Evolutionary conservation across 192 early-diverging fungal species (phyloP).

Genomic region (Geosiphon pyriformis): DNA sequence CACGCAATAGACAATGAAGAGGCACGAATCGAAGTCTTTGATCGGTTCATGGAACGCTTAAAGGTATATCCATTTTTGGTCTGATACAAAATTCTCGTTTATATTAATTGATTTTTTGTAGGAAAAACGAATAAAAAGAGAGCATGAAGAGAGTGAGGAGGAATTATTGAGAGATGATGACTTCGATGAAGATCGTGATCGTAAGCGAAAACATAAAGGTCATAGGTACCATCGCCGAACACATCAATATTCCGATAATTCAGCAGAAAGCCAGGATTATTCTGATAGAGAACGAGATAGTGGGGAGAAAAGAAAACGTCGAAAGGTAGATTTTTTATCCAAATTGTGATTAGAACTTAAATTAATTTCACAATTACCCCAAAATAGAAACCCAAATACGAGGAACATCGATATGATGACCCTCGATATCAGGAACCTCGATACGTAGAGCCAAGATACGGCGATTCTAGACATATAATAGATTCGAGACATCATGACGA

Average conservation of each 20-base stretch:
- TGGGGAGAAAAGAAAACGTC: constrained; percentile 30
- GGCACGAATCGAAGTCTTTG: constrained; percentile 65
- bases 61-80: constrained; percentile 39
- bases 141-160: constrained; percentile 55
- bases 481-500: background rate
- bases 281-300: constrained; percentile 28
- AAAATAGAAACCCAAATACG: too few relatives aligned
- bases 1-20: constrained; percentile 60
- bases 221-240: constrained; percentile 17
- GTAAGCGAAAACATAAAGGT: constrained; percentile 22
- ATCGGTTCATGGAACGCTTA: constrained; percentile 58
- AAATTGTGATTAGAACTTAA: too few relatives aligned
- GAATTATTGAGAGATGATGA: constrained; percentile 55
- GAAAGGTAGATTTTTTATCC: constrained; percentile 24
- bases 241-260: constrained; percentile 22
- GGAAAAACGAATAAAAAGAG: constrained; percentile 42
- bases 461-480: constrained; percentile 16
- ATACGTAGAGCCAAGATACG: constrained; percentile 11
- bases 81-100: too few relatives aligned
- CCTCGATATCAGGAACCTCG: too few relatives aligned
- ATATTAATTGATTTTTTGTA: background rate
- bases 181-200: constrained; percentile 30
- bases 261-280: constrained; percentile 27
- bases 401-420: too few relatives aligned
- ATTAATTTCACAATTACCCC: too few relatives aligned